phyloP scores from a whole-genome alignment of 2,329 filamentous ascomycete species.

The Rhynchosporium agropyri region DNA sequence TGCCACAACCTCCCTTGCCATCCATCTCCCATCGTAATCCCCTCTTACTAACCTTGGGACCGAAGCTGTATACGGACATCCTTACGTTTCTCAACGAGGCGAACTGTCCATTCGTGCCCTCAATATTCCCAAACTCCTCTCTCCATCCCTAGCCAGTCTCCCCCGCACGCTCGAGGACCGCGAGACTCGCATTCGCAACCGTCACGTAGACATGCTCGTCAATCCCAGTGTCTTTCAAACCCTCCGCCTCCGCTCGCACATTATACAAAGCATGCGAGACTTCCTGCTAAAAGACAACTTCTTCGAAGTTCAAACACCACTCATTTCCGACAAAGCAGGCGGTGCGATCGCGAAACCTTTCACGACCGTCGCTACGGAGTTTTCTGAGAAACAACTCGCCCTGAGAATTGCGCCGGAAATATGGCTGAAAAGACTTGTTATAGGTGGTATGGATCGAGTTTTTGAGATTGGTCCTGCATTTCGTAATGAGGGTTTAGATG shows the following conservation, averaged over 20 bases:
- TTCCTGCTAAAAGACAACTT: constrained; percentile 75
- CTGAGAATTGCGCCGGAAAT: constrained; percentile 92
- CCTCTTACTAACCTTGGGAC: constrained; percentile 26
- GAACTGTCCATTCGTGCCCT: constrained; percentile 74
- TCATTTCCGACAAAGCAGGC: constrained; percentile 79
- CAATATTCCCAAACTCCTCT: constrained; percentile 69
- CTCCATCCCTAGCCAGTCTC: constrained; percentile 78
- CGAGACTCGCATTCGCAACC: constrained; percentile 73
- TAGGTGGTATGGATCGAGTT: constrained; percentile 84
- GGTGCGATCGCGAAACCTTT: constrained; percentile 89
- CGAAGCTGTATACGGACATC: constrained; percentile 64
- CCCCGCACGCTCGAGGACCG: constrained; percentile 70
- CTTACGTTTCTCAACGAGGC: constrained; percentile 66
- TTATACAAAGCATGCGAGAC: constrained; percentile 73
- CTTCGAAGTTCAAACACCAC: constrained; percentile 87
- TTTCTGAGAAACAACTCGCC: constrained; percentile 70
- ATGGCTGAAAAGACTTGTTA: constrained; percentile 88
- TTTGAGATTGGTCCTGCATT: constrained; percentile 95
- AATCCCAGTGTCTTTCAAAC: constrained; percentile 69
- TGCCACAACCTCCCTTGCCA: constrained; percentile 45
- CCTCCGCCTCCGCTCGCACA: constrained; percentile 71
- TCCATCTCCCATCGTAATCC: neutral
- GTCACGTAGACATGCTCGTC: constrained; percentile 85
- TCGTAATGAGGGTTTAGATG: constrained; percentile 89
- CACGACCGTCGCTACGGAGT: constrained; percentile 75